Percentiles rank a stretch among this genome's conserved stretches.
These are phyloP conservation scores for Hawksworthiomyces lignivorus DNA, from an alignment of 2,329 filamentous ascomycete genomes.

Conservation along the genomic window DNA sequence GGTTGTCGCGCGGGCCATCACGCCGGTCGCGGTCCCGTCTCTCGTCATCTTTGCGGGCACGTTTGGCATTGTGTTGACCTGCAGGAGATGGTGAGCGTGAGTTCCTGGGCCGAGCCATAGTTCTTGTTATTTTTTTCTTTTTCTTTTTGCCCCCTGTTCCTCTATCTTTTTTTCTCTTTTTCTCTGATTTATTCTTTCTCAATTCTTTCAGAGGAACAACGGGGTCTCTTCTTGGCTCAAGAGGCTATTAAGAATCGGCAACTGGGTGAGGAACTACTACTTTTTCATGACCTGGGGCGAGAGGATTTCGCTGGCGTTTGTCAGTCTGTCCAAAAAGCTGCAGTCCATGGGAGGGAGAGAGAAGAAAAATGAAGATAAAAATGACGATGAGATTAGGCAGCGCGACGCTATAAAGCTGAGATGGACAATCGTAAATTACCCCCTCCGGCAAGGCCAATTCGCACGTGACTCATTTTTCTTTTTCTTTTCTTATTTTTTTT, in stretches of 20 bases:
- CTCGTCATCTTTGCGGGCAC: constrained; percentile 54
- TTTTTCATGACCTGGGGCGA: constrained; percentile 1
- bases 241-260: neutral
- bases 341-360: too few relatives aligned
- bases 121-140: constrained; percentile 20
- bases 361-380: neutral
- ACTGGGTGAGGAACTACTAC: constrained; percentile 1
- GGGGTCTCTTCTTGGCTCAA: constrained; percentile 2
- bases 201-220: too few relatives aligned
- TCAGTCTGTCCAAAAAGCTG: too few relatives aligned
- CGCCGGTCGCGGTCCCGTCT: constrained; percentile 45
- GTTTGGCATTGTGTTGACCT: constrained; percentile 70
- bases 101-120: constrained; percentile 58
- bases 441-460: too few relatives aligned
- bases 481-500: too few relatives aligned
- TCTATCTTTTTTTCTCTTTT: neutral
- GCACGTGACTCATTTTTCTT: too few relatives aligned
- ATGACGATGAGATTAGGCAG: constrained; percentile 1
- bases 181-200: too few relatives aligned
- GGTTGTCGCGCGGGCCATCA: constrained; percentile 41
- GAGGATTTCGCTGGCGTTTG: too few relatives aligned
- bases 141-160: constrained; percentile 4
- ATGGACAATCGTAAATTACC: too few relatives aligned
- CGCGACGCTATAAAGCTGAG: constrained; percentile 2
- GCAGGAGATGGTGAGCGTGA: constrained; percentile 87